Evolutionary conservation across 2,329 filamentous ascomycete genomes (phyloP).

Genomic region (Aspergillus ochraceoroseus): DNA sequence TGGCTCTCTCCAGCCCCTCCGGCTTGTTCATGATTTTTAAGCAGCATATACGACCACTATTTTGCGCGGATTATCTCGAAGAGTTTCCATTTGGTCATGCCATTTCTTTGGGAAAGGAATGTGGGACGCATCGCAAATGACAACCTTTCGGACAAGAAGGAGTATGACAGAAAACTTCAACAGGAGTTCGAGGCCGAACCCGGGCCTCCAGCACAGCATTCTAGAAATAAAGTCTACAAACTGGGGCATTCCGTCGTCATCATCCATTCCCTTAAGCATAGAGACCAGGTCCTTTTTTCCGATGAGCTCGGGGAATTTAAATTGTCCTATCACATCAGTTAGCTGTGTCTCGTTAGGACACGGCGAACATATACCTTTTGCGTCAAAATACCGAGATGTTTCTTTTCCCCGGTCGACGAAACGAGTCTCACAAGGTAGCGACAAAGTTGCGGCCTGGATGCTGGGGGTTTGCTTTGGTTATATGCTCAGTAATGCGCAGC

Average conservation of each 20-base stretch:
- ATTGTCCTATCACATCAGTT: constrained; percentile 13
- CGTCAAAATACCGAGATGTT: constrained; percentile 21
- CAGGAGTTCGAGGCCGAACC: constrained; percentile 11
- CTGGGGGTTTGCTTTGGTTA: constrained; percentile 26
- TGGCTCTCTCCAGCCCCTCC: constrained; percentile 19
- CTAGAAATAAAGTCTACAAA: constrained; percentile 15
- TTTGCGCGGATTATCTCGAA: constrained; percentile 13
- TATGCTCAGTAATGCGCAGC: constrained; percentile 31
- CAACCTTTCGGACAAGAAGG: constrained; percentile 14
- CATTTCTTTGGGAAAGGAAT: constrained; percentile 19
- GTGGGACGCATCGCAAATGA: constrained; percentile 12
- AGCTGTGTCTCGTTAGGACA: constrained; percentile 7
- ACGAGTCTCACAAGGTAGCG: constrained; percentile 33
- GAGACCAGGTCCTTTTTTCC: constrained; percentile 9
- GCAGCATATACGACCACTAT: constrained; percentile 19
- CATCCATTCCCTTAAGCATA: constrained; percentile 10
- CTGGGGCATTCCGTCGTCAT: constrained; percentile 6
- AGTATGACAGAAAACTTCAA: constrained; percentile 14
- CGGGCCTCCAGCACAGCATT: constrained; percentile 17
- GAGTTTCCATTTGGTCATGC: constrained; percentile 18
- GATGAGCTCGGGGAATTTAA: constrained; percentile 13
- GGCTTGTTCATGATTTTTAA: constrained; percentile 20
- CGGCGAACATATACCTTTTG: constrained; percentile 12
- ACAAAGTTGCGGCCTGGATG: constrained; percentile 34
- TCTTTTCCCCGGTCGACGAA: constrained; percentile 28